phyloP scores from a whole-genome alignment of 345 rosid species.

The Salix koriyanagi region DNA sequence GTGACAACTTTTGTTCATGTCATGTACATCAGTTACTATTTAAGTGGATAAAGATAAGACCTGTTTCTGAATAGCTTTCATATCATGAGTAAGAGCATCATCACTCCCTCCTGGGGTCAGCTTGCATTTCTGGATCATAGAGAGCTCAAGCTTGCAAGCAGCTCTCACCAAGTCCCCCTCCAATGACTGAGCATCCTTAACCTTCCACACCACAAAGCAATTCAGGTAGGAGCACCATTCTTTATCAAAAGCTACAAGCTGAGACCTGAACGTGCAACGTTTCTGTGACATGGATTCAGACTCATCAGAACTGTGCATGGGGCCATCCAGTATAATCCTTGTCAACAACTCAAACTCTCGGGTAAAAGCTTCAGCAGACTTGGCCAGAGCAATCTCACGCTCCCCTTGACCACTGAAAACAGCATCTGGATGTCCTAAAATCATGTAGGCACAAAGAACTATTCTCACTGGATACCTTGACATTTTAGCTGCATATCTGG shows the following conservation, averaged over 20 bases:
- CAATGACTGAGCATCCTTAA: conserved; percentile 81
- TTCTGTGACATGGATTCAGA: conserved; percentile 35
- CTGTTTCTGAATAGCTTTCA: conserved; percentile 92
- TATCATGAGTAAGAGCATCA: conserved; percentile 67
- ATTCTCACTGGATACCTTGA: conserved; percentile 87
- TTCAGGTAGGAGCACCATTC: conserved; percentile 83
- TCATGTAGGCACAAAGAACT: conserved; percentile 92
- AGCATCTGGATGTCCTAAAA: conserved; percentile 93
- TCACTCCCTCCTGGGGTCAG: conserved; percentile 58
- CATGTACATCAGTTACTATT: background rate
- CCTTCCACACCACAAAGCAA: conserved; percentile 94
- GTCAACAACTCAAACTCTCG: conserved; percentile 68
- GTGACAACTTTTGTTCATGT: background rate
- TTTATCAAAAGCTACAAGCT: conserved; percentile 74
- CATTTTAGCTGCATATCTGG: conserved; percentile 35
- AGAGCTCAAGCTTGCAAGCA: conserved; percentile 97
- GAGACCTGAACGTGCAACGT: conserved; percentile 64
- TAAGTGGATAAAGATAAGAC: conserved; percentile 22
- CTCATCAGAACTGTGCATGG: conserved; percentile 52
- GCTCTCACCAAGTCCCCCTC: conserved; percentile 93
- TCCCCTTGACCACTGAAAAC: conserved; percentile 90
- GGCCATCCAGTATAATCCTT: conserved; percentile 69
- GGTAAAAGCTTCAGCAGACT: conserved; percentile 60
- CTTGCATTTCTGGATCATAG: conserved; percentile 91
- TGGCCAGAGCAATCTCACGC: conserved; percentile 67